phyloP scores from a whole-genome alignment of 805 yeast genomes.

The Metschnikowia aberdeeniae region DNA sequence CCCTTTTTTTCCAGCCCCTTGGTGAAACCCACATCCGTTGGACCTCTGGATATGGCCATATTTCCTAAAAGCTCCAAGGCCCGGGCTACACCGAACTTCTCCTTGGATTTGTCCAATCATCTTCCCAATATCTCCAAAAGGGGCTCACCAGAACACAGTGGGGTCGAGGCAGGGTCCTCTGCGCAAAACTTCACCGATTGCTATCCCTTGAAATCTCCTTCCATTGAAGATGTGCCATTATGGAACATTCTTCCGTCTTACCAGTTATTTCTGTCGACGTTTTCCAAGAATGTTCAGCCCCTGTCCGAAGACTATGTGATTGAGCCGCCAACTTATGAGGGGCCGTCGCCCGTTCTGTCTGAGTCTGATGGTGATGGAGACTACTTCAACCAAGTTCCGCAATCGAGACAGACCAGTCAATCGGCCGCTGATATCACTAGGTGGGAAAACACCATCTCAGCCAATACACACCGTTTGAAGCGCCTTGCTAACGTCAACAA shows the following conservation, averaged over 20 bases:
- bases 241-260: constrained; percentile 33
- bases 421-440: constrained; percentile 4
- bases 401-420: not conserved
- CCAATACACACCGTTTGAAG: constrained; percentile 25
- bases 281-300: constrained; percentile 34
- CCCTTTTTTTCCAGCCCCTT: not conserved
- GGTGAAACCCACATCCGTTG: not conserved
- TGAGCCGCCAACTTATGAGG: constrained; percentile 35
- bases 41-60: constrained; percentile 10
- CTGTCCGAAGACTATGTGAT: constrained; percentile 23
- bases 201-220: constrained; percentile 23
- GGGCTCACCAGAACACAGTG: not conserved
- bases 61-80: constrained; percentile 8
- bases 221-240: constrained; percentile 25
- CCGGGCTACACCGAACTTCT: constrained; percentile 6
- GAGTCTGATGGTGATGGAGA: constrained; percentile 5
- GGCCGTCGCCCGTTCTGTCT: constrained; percentile 19
- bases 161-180: not conserved
- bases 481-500: constrained; percentile 16
- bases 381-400: constrained; percentile 6
- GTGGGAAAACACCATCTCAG: constrained; percentile 34
- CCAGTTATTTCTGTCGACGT: constrained; percentile 31
- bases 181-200: not conserved
- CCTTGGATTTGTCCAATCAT: constrained; percentile 5
- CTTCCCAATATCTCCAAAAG: constrained; percentile 1